Conservation (phyloP, 345 rosid genomes). For the Salix purpurea region DNA sequence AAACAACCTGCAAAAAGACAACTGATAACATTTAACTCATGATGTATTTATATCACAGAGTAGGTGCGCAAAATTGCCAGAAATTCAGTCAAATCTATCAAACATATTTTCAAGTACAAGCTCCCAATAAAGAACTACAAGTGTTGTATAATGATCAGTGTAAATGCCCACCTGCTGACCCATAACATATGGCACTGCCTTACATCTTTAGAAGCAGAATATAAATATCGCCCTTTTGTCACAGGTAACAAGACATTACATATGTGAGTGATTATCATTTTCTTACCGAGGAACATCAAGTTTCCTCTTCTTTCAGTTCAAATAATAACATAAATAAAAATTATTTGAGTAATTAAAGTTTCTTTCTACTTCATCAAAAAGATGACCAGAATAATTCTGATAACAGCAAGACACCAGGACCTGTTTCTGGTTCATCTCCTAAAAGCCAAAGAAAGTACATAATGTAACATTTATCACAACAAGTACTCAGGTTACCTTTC, state of each 20-base stretch:
- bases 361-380: background rate
- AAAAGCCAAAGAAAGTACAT: background rate
- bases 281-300: background rate
- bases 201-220: background rate
- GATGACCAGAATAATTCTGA: background rate
- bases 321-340: background rate
- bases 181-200: background rate
- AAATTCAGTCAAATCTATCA: background rate
- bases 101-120: background rate
- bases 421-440: background rate
- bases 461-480: background rate
- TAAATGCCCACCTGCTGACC: background rate
- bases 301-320: background rate
- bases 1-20: constrained; percentile 51
- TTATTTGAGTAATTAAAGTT: background rate
- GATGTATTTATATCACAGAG: background rate
- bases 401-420: background rate
- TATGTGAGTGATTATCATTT: background rate
- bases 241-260: background rate
- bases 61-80: background rate
- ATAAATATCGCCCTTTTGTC: background rate
- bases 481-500: constrained; percentile 48
- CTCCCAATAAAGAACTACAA: background rate
- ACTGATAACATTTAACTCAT: background rate
- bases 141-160: background rate